Conservation (phyloP, 1,284 basidiomycete genomes). For the Cutaneotrichosporon cutaneum region DNA sequence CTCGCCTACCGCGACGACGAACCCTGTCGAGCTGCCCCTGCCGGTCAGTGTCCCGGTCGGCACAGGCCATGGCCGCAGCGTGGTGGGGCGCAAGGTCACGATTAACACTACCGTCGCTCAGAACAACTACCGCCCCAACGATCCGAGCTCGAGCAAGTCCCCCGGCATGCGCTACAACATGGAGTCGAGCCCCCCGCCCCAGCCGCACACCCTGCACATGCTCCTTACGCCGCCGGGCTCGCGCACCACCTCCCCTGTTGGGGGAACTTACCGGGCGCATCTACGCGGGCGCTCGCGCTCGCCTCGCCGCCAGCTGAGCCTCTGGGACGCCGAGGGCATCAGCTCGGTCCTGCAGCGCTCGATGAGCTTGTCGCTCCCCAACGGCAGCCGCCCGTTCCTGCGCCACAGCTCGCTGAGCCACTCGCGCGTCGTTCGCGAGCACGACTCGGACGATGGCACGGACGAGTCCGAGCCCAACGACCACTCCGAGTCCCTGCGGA, state of each 20-base stretch:
- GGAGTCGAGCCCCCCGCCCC: slow-evolving; percentile 26
- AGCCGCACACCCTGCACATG: slow-evolving; percentile 32
- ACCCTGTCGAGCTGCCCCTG: slow-evolving; percentile 2
- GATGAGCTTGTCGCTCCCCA: slow-evolving; percentile 22
- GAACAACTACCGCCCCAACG: slow-evolving; percentile 8
- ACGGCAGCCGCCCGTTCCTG: slow-evolving; percentile 17
- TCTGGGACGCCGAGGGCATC: slow-evolving; percentile 37
- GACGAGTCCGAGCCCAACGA: slow-evolving; percentile 22
- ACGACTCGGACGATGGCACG: slow-evolving; percentile 28
- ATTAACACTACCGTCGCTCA: slow-evolving; percentile 18
- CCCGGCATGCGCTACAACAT: slow-evolving; percentile 6
- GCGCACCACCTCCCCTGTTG: slow-evolving; percentile 32
- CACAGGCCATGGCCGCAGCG: slow-evolving; percentile 7
- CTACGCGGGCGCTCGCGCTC: slow-evolving; percentile 27
- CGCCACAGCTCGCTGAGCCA: slow-evolving; percentile 22
- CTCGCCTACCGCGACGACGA: background rate
- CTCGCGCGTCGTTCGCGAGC: slow-evolving; percentile 16
- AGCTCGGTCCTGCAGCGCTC: slow-evolving; percentile 39
- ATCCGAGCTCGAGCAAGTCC: slow-evolving; percentile 5
- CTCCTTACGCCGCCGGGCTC: slow-evolving; percentile 46
- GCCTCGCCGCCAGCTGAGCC: slow-evolving; percentile 29
- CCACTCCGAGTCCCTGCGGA: slow-evolving; percentile 13
- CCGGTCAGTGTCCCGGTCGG: slow-evolving; percentile 12
- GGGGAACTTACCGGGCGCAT: slow-evolving; percentile 15
- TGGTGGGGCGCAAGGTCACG: slow-evolving; percentile 13